phyloP scores from a whole-genome alignment of 2,329 filamentous ascomycete species.

The Coleophoma cylindrospora region DNA sequence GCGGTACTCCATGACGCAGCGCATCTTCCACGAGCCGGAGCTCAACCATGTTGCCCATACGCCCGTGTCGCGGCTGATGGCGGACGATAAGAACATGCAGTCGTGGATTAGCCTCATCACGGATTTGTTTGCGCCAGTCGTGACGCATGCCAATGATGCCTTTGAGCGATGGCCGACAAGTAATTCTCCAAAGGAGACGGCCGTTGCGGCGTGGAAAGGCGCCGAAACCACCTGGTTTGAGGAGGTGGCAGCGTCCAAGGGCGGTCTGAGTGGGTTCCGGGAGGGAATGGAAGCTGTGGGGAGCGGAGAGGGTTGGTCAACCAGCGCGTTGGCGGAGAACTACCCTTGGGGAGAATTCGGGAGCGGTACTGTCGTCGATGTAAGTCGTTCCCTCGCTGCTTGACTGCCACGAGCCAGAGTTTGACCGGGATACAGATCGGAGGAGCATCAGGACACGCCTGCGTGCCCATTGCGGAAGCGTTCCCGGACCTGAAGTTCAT shows the following conservation, averaged over 20 bases:
- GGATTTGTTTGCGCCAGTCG: slow-evolving; percentile 16
- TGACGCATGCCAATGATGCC: slow-evolving; percentile 1
- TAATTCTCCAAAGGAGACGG: slow-evolving; percentile 3
- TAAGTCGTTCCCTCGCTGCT: not conserved
- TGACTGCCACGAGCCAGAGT: not conserved
- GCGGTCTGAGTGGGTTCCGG: slow-evolving; percentile 1
- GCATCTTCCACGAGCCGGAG: slow-evolving; percentile 16
- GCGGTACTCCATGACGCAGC: slow-evolving; percentile 16
- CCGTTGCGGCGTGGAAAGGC: not conserved
- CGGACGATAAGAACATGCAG: slow-evolving; percentile 6
- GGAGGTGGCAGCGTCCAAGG: slow-evolving; percentile 1
- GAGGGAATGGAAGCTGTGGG: slow-evolving; percentile 6
- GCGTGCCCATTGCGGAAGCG: slow-evolving; percentile 17
- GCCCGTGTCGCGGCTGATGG: slow-evolving; percentile 13
- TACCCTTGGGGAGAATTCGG: slow-evolving; percentile 5
- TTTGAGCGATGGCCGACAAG: slow-evolving; percentile 5
- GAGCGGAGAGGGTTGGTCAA: slow-evolving; percentile 45
- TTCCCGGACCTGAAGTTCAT: slow-evolving; percentile 20
- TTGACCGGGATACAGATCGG: slow-evolving; percentile 10
- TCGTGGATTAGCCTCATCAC: slow-evolving; percentile 2
- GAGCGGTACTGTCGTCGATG: slow-evolving; percentile 5
- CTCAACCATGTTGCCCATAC: slow-evolving; percentile 15
- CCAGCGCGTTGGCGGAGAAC: slow-evolving; percentile 39
- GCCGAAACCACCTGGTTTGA: slow-evolving; percentile 3
- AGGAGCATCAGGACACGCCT: slow-evolving; percentile 20